Conservation (phyloP, 202 grass and related monocot genomes). For the Elaeis oleifera region DNA sequence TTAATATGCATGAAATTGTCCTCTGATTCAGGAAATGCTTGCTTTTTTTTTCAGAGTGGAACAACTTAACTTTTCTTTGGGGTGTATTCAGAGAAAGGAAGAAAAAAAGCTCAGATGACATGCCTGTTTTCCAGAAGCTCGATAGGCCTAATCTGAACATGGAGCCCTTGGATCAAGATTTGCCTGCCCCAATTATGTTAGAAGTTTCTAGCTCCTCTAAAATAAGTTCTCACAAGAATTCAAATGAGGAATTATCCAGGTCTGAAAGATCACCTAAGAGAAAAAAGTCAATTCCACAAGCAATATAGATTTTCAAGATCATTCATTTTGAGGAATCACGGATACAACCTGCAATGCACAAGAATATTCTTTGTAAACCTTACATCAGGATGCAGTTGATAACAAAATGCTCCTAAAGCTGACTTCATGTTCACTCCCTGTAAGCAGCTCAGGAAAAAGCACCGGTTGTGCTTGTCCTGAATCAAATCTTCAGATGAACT, state of each 20-base stretch:
- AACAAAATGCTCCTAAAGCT: slow-evolving; percentile 6
- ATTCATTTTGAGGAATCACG: neutral
- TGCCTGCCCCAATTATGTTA: slow-evolving; percentile 1
- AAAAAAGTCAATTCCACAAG: neutral
- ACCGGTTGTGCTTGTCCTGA: neutral
- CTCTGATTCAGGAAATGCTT: too few species aligned
- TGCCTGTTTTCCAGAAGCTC: slow-evolving; percentile 21
- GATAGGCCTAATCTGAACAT: slow-evolving; percentile 25
- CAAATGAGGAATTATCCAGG: neutral
- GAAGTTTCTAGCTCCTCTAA: neutral
- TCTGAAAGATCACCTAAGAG: neutral
- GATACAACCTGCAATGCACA: neutral
- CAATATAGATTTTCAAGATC: neutral
- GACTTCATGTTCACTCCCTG: slow-evolving; percentile 20
- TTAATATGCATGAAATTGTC: too few species aligned
- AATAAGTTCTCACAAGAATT: neutral
- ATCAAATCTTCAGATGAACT: slow-evolving; percentile 27
- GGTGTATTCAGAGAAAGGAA: slow-evolving; percentile 63
- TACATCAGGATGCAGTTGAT: slow-evolving; percentile 21
- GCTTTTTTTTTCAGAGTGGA: slow-evolving; percentile 52
- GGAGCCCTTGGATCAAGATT: slow-evolving; percentile 14
- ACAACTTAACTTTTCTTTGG: slow-evolving; percentile 88
- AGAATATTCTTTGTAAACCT: neutral
- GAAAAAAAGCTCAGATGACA: slow-evolving; percentile 16
- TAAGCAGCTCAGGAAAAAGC: slow-evolving; percentile 19